These are phyloP conservation scores for Thermothielavioides terrestris DNA, from an alignment of 495 filamentous ascomycete species.

Conservation along the genomic window DNA sequence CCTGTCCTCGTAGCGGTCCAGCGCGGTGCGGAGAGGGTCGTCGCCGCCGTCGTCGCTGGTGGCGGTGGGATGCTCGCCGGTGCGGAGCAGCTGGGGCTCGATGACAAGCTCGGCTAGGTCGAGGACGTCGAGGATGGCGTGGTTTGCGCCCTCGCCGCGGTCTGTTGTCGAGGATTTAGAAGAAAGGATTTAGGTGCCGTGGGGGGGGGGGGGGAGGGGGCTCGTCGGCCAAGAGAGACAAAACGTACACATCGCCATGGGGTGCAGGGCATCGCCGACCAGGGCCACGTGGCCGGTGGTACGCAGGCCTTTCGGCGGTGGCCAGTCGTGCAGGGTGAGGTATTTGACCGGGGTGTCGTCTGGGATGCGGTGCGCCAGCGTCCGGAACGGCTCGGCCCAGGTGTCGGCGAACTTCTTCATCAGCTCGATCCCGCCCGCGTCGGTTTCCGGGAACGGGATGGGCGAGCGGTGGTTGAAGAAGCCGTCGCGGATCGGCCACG, in stretches of 20 bases:
- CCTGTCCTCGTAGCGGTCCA: constrained; percentile 43
- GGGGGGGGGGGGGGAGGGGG: neutral
- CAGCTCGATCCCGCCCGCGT: constrained; percentile 36
- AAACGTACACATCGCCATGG: constrained; percentile 53
- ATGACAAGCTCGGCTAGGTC: constrained; percentile 21
- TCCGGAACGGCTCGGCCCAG: constrained; percentile 50
- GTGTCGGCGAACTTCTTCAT: constrained; percentile 45
- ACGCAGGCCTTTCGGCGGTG: constrained; percentile 22
- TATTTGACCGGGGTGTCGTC: constrained; percentile 39
- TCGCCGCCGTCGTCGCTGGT: neutral
- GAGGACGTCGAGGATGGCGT: constrained; percentile 34
- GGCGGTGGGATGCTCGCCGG: neutral
- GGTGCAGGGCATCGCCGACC: constrained; percentile 53
- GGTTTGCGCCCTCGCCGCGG: constrained; percentile 38
- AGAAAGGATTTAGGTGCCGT: neutral
- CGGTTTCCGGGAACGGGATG: constrained; percentile 32
- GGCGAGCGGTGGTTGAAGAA: constrained; percentile 18
- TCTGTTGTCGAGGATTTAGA: constrained; percentile 18
- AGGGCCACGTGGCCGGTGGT: constrained; percentile 38
- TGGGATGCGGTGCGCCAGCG: constrained; percentile 38
- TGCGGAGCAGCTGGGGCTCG: neutral
- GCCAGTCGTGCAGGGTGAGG: constrained; percentile 51
- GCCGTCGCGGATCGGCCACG: constrained; percentile 37
- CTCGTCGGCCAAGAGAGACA: neutral
- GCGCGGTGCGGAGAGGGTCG: constrained; percentile 24